Evolutionary conservation across 345 rosid species (phyloP).

Genomic region (Brassica juncea): DNA sequence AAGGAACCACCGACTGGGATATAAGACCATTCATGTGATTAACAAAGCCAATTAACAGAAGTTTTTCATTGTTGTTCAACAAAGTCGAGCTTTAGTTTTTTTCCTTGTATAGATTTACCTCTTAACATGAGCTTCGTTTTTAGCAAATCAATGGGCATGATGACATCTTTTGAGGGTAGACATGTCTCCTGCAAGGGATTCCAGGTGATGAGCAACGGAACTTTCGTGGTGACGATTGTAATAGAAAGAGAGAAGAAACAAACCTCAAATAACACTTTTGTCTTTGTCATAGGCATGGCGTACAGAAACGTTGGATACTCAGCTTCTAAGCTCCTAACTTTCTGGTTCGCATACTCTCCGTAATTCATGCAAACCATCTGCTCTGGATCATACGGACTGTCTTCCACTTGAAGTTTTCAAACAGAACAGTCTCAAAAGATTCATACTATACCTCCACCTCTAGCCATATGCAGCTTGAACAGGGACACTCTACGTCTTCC

Average conservation of each 20-base stretch:
- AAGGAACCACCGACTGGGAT: slow-evolving; percentile 95
- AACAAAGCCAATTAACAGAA: not conserved
- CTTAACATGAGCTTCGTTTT: slow-evolving; percentile 77
- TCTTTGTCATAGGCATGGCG: slow-evolving; percentile 83
- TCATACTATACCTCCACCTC: slow-evolving; percentile 83
- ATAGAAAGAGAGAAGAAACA: not conserved
- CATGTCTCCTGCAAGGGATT: slow-evolving; percentile 77
- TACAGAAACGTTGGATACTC: slow-evolving; percentile 44
- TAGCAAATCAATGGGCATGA: slow-evolving; percentile 68
- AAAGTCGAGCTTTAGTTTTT: not conserved
- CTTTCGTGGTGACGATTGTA: not conserved
- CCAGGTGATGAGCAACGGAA: slow-evolving; percentile 24
- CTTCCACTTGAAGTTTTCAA: slow-evolving; percentile 68
- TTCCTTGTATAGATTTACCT: slow-evolving; percentile 46
- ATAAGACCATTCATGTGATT: slow-evolving; percentile 90
- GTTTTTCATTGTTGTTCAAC: not conserved
- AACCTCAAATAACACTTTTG: slow-evolving; percentile 48
- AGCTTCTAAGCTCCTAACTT: slow-evolving; percentile 35
- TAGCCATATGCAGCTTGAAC: slow-evolving; percentile 95
- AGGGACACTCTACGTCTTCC: slow-evolving; percentile 80
- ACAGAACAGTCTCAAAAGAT: not conserved
- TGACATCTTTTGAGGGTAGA: slow-evolving; percentile 78
- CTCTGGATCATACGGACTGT: slow-evolving; percentile 86
- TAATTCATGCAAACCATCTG: slow-evolving; percentile 98
- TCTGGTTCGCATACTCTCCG: slow-evolving; percentile 62